Percentiles rank a stretch among this genome's conserved stretches.
These are phyloP conservation scores for Ciborinia camelliae DNA, from an alignment of 2,329 filamentous ascomycete species.

Conservation along the genomic window DNA sequence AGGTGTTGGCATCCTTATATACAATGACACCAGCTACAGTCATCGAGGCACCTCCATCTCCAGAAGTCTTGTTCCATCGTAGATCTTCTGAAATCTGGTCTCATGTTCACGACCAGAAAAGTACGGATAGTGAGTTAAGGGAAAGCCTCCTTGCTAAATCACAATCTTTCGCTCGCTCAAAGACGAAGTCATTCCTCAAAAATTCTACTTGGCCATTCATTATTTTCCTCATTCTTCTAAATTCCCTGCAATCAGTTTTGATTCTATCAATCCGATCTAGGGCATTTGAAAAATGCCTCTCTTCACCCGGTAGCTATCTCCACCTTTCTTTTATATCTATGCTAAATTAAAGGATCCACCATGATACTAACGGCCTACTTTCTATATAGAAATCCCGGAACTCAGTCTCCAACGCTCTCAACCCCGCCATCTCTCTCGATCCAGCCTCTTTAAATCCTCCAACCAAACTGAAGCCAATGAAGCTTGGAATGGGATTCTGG, in stretches of 20 bases:
- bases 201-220: not conserved
- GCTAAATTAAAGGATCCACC: not conserved
- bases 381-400: not conserved
- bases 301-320: not conserved
- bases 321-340: not conserved
- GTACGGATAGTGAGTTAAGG: not conserved
- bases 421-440: not conserved
- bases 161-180: not conserved
- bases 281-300: not conserved
- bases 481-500: not conserved
- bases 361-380: not conserved
- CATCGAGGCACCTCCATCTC: not conserved
- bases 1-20: not conserved
- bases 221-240: not conserved
- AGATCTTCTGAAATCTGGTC: not conserved
- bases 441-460: not conserved
- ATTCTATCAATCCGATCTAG: not conserved
- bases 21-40: not conserved
- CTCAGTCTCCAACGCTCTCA: constrained; percentile 1
- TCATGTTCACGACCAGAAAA: not conserved
- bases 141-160: not conserved
- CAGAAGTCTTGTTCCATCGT: not conserved
- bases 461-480: constrained; percentile 3
- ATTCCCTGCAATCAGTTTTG: not conserved
- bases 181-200: not conserved